phyloP scores from a whole-genome alignment of 768 basidiomycete species.

The Strobilomyces confusus region DNA sequence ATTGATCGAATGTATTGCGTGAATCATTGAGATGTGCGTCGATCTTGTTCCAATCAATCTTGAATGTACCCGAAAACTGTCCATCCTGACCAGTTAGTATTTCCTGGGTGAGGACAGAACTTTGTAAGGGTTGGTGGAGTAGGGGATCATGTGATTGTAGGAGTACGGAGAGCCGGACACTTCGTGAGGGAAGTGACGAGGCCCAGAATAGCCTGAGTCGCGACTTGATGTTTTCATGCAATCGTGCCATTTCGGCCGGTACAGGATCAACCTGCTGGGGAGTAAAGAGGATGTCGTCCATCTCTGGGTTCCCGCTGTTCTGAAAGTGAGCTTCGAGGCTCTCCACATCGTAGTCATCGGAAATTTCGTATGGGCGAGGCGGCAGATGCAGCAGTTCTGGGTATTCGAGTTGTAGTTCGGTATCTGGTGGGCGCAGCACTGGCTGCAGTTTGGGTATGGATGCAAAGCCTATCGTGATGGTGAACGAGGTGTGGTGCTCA shows the following conservation, averaged over 20 bases:
- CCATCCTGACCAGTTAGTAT: conserved; percentile 66
- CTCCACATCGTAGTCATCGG: conserved; percentile 54
- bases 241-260: conserved; percentile 40
- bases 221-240: conserved; percentile 72
- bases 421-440: conserved; percentile 15
- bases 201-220: conserved; percentile 83
- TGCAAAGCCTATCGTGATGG: conserved; percentile 55
- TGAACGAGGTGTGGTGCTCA: background rate
- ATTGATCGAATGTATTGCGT: conserved; percentile 55
- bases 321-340: conserved; percentile 53
- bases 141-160: conserved; percentile 25
- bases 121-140: conserved; percentile 24
- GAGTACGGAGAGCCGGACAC: conserved; percentile 60
- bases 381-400: conserved; percentile 39
- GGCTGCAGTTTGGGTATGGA: conserved; percentile 58
- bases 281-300: conserved; percentile 10
- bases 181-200: conserved; percentile 59
- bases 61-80: conserved; percentile 62
- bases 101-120: conserved; percentile 47
- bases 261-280: conserved; percentile 22
- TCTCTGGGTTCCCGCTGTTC: conserved; percentile 21
- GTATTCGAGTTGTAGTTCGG: conserved; percentile 32
- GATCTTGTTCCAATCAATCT: conserved; percentile 65
- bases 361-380: conserved; percentile 55
- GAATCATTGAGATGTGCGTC: conserved; percentile 55